Evolutionary conservation across 2,329 filamentous ascomycete species (phyloP).

Genomic region (Rosellinia necatrix): DNA sequence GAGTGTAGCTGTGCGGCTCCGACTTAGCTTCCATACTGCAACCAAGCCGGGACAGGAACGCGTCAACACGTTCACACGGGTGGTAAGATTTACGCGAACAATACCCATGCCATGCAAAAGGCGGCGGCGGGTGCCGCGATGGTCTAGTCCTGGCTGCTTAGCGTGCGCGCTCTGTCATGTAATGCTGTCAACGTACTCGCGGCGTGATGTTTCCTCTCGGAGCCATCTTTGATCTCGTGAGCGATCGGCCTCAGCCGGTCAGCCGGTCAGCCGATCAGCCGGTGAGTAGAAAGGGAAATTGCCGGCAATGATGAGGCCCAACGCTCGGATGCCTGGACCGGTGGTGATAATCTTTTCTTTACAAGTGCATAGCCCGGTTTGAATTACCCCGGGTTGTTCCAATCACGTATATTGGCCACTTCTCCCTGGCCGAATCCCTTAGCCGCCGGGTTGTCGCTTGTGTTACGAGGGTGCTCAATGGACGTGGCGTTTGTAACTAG

Average conservation of each 20-base stretch:
- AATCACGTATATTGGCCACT: too few relatives aligned
- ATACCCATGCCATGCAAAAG: conserved; percentile 28
- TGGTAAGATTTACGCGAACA: conserved; percentile 28
- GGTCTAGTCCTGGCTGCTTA: conserved; percentile 16
- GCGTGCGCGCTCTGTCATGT: background rate
- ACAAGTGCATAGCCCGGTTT: too few relatives aligned
- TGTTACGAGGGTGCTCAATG: too few relatives aligned
- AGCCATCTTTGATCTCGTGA: conserved; percentile 16
- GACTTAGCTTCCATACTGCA: conserved; percentile 6
- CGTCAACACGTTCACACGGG: too few relatives aligned
- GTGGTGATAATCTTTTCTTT: too few relatives aligned
- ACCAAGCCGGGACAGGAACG: background rate
- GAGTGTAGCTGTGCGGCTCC: conserved; percentile 21
- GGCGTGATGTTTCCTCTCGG: conserved; percentile 26
- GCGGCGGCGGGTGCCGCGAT: conserved; percentile 26
- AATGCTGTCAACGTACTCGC: conserved; percentile 9
- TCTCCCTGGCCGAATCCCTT: too few relatives aligned
- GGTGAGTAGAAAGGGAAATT: too few relatives aligned
- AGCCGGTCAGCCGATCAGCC: too few relatives aligned
- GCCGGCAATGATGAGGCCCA: too few relatives aligned
- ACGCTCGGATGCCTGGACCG: too few relatives aligned
- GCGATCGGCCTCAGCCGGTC: background rate
- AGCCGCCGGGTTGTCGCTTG: too few relatives aligned
- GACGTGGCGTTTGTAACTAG: background rate
- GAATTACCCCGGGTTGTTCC: too few relatives aligned